phyloP scores from a whole-genome alignment of 257 asterid species.

The Capsicum rhomboideum region DNA sequence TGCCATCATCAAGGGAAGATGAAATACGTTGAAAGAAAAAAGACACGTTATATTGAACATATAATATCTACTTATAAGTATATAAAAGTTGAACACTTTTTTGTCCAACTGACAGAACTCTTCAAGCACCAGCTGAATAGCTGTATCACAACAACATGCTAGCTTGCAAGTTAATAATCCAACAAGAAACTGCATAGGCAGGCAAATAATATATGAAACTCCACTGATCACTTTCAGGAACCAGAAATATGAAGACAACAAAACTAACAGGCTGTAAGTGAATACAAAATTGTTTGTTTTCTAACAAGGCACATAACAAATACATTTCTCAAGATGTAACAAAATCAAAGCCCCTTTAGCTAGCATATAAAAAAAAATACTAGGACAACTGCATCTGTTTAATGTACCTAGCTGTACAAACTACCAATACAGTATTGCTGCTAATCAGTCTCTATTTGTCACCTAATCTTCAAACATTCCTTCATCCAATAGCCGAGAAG shows the following conservation, averaged over 20 bases:
- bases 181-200: background rate
- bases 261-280: background rate
- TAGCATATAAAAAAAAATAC: background rate
- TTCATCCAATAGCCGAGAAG: conserved; percentile 66
- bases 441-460: background rate
- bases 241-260: background rate
- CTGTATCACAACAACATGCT: background rate
- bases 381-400: background rate
- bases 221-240: background rate
- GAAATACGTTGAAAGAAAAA: background rate
- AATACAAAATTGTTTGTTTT: background rate
- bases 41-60: too few relatives aligned
- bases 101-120: too few relatives aligned
- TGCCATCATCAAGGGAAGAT: background rate
- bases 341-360: background rate
- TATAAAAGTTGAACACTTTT: too few relatives aligned
- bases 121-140: background rate
- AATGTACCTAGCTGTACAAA: background rate
- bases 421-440: background rate
- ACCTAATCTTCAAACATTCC: conserved; percentile 71
- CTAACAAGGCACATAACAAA: background rate
- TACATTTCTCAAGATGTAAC: background rate
- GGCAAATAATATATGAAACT: background rate
- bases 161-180: background rate
- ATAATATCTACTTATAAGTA: too few relatives aligned